phyloP scores from a whole-genome alignment of 768 basidiomycete genomes.

The Termitomyces sp. region DNA sequence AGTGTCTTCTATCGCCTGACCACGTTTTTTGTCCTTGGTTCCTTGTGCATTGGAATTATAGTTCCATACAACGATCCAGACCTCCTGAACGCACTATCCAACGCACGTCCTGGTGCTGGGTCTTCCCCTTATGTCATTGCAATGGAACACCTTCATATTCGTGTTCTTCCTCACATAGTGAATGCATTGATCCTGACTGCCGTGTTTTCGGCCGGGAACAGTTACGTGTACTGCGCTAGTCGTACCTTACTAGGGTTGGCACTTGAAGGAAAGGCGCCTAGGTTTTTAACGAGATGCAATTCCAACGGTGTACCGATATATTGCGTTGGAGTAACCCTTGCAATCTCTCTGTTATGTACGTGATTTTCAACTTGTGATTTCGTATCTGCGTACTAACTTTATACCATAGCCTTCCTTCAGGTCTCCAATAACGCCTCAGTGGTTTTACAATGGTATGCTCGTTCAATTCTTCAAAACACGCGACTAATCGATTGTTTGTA shows the following conservation, averaged over 20 bases:
- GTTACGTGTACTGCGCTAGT: slow-evolving; percentile 57
- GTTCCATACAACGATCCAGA: slow-evolving; percentile 66
- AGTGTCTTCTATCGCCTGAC: slow-evolving; percentile 78
- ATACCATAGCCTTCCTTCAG: slow-evolving; percentile 36
- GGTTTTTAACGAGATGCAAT: slow-evolving; percentile 46
- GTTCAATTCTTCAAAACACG: not conserved
- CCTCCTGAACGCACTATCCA: slow-evolving; percentile 46
- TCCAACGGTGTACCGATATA: slow-evolving; percentile 52
- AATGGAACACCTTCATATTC: slow-evolving; percentile 64
- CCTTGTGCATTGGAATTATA: slow-evolving; percentile 69
- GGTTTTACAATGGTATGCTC: slow-evolving; percentile 38
- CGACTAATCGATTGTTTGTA: not conserved
- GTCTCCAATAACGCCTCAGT: slow-evolving; percentile 41
- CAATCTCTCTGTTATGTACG: slow-evolving; percentile 31
- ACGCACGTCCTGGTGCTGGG: slow-evolving; percentile 51
- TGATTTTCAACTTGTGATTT: not conserved
- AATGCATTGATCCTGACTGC: slow-evolving; percentile 66
- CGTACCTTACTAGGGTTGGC: slow-evolving; percentile 51
- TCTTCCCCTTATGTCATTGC: slow-evolving; percentile 85
- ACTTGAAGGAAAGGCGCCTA: slow-evolving; percentile 54
- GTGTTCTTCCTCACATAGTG: slow-evolving; percentile 60
- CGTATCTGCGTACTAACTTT: not conserved
- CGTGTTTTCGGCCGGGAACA: slow-evolving; percentile 70
- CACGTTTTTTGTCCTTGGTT: slow-evolving; percentile 71
- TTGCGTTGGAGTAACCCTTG: slow-evolving; percentile 39